These are phyloP conservation scores for Glaciozyma martinii DNA, from an alignment of 768 basidiomycete genomes.

Conservation along the genomic window DNA sequence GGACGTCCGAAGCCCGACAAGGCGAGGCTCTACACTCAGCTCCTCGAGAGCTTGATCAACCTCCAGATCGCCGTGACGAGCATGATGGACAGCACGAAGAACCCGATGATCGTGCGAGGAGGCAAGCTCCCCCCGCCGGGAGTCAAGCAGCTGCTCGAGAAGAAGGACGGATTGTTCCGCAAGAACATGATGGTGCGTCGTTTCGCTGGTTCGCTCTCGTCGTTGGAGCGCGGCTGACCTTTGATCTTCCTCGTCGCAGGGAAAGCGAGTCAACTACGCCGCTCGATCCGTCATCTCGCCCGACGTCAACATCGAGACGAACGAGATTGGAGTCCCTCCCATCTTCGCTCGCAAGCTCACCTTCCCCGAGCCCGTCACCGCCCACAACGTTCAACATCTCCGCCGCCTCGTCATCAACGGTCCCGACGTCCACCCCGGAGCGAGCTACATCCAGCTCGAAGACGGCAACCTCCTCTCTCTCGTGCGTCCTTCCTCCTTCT, in stretches of 20 bases:
- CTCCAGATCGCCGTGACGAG: conserved; percentile 91
- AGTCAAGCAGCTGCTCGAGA: conserved; percentile 92
- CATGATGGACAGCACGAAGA: conserved; percentile 94
- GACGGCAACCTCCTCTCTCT: conserved; percentile 80
- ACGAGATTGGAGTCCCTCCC: conserved; percentile 95
- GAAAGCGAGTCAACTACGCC: conserved; percentile 98
- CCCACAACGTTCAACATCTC: conserved; percentile 78
- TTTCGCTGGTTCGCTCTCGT: not conserved
- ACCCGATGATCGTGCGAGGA: conserved; percentile 70
- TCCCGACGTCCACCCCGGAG: conserved; percentile 79
- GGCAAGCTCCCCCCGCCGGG: conserved; percentile 87
- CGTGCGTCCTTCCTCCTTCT: conserved; percentile 43
- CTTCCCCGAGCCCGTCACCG: conserved; percentile 93
- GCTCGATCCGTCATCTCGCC: conserved; percentile 99
- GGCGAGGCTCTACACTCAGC: conserved; percentile 53
- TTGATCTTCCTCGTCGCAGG: conserved; percentile 48
- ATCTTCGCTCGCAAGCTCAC: conserved; percentile 95
- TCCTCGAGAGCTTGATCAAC: conserved; percentile 76
- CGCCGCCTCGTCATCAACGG: conserved; percentile 85
- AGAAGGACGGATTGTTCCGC: conserved; percentile 96
- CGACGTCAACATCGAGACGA: conserved; percentile 97
- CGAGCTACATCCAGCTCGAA: conserved; percentile 88
- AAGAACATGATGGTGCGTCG: conserved; percentile 93
- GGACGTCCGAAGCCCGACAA: conserved; percentile 47
- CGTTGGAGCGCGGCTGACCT: not conserved